Percentiles rank a stretch among this genome's conserved stretches.
phyloP scores from a whole-genome alignment of 2,329 filamentous ascomycete species.

The Clarireedia monteithiana region DNA sequence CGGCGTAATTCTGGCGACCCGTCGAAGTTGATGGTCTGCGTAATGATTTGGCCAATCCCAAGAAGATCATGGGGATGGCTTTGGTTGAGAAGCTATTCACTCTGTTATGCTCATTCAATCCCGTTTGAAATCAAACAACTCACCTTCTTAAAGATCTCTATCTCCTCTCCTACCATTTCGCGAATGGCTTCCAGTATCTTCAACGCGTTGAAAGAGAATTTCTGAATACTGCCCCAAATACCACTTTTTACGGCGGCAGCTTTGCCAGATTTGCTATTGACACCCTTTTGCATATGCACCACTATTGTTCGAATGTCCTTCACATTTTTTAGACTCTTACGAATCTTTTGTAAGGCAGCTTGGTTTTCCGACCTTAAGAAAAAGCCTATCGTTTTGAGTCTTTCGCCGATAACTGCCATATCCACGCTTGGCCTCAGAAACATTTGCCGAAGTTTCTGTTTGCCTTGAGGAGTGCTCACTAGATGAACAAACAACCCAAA shows the following conservation, averaged over 20 bases:
- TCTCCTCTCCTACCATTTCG: constrained; percentile 46
- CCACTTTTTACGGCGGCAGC: constrained; percentile 47
- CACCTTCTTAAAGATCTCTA: constrained; percentile 47
- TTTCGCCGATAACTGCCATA: constrained; percentile 57
- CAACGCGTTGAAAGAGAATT: constrained; percentile 65
- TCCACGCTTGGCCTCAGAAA: constrained; percentile 75
- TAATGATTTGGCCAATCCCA: constrained; percentile 62
- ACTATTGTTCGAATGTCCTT: constrained; percentile 68
- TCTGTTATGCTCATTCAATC: constrained; percentile 4
- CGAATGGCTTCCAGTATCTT: constrained; percentile 58
- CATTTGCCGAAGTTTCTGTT: constrained; percentile 61
- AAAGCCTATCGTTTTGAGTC: constrained; percentile 60
- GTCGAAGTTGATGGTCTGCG: constrained; percentile 72
- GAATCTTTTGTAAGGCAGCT: constrained; percentile 45
- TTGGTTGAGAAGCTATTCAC: constrained; percentile 45
- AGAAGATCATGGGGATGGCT: constrained; percentile 54
- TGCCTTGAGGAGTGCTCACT: constrained; percentile 73
- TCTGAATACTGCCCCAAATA: constrained; percentile 63
- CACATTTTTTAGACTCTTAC: constrained; percentile 57
- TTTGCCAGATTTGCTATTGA: constrained; percentile 41
- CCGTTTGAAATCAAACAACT: constrained; percentile 6
- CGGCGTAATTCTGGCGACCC: constrained; percentile 59
- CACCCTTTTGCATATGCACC: constrained; percentile 67
- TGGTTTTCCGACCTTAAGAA: constrained; percentile 63
- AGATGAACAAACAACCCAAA: constrained; percentile 75